Evolutionary conservation across 305 asterid species (phyloP).

Genomic region (Withania somnifera): DNA sequence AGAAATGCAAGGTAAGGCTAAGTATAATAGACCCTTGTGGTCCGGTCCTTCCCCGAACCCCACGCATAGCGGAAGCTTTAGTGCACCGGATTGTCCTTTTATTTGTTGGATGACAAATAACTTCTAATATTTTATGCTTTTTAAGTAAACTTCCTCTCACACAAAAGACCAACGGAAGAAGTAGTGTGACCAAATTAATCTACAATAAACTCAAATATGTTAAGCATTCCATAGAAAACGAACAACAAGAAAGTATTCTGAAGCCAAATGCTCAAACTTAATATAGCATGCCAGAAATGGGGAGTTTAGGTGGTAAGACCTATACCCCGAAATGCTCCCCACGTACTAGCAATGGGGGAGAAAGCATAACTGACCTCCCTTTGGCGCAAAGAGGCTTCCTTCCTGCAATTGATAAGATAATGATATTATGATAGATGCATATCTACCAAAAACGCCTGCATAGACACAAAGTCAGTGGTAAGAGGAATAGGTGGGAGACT

Average conservation of each 20-base stretch:
- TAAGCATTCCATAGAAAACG: too few relatives aligned
- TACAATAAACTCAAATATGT: background rate
- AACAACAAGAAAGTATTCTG: too few relatives aligned
- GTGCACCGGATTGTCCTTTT: too few relatives aligned
- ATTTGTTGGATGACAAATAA: background rate
- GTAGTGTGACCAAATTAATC: conserved; percentile 8
- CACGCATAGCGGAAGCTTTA: too few relatives aligned
- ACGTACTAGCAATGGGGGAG: too few relatives aligned
- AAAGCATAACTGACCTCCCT: conserved; percentile 72
- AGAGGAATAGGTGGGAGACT: background rate
- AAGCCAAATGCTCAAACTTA: too few relatives aligned
- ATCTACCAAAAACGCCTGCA: background rate
- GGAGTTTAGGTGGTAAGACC: too few relatives aligned
- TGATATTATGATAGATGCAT: conserved; percentile 9
- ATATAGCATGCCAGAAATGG: too few relatives aligned
- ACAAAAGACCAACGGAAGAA: background rate
- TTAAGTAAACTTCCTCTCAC: background rate
- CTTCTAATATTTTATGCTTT: background rate
- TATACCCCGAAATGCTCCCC: too few relatives aligned
- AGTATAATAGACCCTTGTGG: too few relatives aligned
- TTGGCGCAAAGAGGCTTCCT: conserved; percentile 88
- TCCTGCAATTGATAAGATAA: conserved; percentile 43
- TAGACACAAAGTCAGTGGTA: background rate
- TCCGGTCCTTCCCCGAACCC: too few relatives aligned
- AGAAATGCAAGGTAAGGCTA: too few relatives aligned